These are phyloP conservation scores for Limonium bicolor DNA, from an alignment of 148 eudicot genomes.

Conservation along the genomic window DNA sequence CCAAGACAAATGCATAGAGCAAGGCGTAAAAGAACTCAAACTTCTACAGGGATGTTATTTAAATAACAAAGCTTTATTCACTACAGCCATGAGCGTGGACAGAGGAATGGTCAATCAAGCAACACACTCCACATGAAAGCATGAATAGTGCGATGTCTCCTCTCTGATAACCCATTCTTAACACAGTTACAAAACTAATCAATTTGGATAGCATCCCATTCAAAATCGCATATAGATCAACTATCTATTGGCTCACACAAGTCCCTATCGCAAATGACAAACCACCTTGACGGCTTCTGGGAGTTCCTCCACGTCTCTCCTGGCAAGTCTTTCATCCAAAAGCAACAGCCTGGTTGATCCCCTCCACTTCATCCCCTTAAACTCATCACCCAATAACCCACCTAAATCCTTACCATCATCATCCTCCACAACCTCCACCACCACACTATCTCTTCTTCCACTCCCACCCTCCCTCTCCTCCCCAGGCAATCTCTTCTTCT, in stretches of 20 bases:
- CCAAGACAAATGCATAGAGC: no score
- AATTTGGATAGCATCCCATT: no score
- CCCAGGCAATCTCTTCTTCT: constrained; percentile 16
- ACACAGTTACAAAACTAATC: no score
- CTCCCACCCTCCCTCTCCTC: constrained; percentile 5
- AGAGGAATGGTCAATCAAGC: no score
- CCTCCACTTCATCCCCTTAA: constrained; percentile 48
- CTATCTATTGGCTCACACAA: constrained; percentile 5
- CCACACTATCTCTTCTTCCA: constrained; percentile 22
- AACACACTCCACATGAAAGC: no score
- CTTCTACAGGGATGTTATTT: no score
- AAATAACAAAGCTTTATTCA: no score
- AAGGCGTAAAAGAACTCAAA: no score
- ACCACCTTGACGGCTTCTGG: constrained; percentile 84
- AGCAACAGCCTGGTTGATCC: constrained; percentile 84
- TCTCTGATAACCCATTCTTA: no score
- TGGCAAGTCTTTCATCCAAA: constrained; percentile 58
- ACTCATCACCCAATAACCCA: constrained; percentile 62
- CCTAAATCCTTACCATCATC: constrained; percentile 51
- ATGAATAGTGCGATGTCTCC: no score
- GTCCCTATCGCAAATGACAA: constrained; percentile 2
- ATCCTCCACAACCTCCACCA: constrained; percentile 52
- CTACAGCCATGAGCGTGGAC: no score
- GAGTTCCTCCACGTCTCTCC: constrained; percentile 35
- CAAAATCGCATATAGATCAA: no score